Base-by-base conservation (phyloP, 2,329 filamentous ascomycete species). In the Phaeosphaeriaceae sp. region DNA sequence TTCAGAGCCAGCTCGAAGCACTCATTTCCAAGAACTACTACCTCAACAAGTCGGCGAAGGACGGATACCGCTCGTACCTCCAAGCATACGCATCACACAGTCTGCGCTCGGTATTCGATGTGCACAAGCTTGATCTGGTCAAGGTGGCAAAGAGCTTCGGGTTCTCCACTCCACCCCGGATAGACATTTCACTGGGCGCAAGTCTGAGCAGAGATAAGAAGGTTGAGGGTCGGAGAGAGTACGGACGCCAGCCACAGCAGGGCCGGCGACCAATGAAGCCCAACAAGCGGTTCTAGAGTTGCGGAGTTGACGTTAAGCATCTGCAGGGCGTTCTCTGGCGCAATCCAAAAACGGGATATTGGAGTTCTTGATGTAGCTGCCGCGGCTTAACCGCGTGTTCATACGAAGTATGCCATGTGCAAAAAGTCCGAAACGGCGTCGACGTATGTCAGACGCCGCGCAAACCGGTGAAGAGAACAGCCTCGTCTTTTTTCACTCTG, bases 1-100 rank as follows among this genome's bases (percentile, higher is more conserved):
- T 78, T 49, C 91, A 70, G 55, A 76, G 68, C 24, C 93, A 97
- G 79, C 86, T 98, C 10, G 94, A 98, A 84, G 95, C 94, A 80
- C 86, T 98, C 66, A 96, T 99, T 70, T 88, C 87, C 27, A 91
- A 95, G 77, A 98, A 99, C 80, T 98, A 98, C 83, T 97, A 97
- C 78, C 85, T 99, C 57, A 95, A 97, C 82, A 95, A 97, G 83
- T 88, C 86, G 31, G 87, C 87, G 45, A 89, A 89, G 75, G 87
- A 89, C 65, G 86, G 91, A 3, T 96, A 95, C 82, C 87, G 91
- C 59, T 92, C 91, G 20, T 99, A 99, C 77, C 85, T 99, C 22
- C 93, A 98, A 77, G 94, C 95, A 0, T 99, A 99, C 75, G 93
- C 94, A 21, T 93, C 89, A 57, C 95, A 94, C 79, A 89, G 86